Evolutionary conservation across 768 basidiomycete genomes (phyloP), one percentile per base, ranked within the genome.

Genomic region (Termitomyces sp.): DNA sequence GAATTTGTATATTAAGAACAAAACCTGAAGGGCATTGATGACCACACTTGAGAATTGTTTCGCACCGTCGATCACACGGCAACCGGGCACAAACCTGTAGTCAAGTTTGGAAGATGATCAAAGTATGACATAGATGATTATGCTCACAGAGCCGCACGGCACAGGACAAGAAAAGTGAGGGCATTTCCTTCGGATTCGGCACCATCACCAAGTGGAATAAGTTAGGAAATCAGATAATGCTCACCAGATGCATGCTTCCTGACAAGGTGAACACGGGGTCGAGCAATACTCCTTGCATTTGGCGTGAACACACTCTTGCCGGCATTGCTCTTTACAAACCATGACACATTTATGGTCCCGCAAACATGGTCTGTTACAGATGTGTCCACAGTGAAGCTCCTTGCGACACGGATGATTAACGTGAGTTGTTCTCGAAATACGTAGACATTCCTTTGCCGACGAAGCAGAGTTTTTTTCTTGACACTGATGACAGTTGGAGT

Each of bases 1-100:
- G 7, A 27, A 8, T 34, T 34, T 34, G 15, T n/a, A 7, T 41
- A 24, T 30, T 6, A 46, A 41, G 45, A 33, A 13, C 66, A 75
- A 53, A 65, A 88, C 88, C 80, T 37, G 87, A 89, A 16, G 86
- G 84, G 61, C 89, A 90, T 37, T 63, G 73, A 66, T 89, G 87
- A 11, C 86, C 85, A 66, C 88, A 90, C 6, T 42, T 2, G 12
- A 90, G 74, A 0, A 54, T n/a, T 13, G 73, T 73, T 15, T 69
- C 62, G 58, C 88, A 90, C 0, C 76, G 78, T 48, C 68, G 55
- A 59, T 89, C 83, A 61, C 88, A 89, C 2, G 88, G 88, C 1
- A 87, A 67, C 4, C 87, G 78, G 3, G 81, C 74, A 67, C 89
- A 91, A 22, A 86, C 75, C 87, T 88, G 50, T 5, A 42, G 33